phyloP scores from a whole-genome alignment of 2,329 filamentous ascomycete species.

The Chrysoporthe puriensis region DNA sequence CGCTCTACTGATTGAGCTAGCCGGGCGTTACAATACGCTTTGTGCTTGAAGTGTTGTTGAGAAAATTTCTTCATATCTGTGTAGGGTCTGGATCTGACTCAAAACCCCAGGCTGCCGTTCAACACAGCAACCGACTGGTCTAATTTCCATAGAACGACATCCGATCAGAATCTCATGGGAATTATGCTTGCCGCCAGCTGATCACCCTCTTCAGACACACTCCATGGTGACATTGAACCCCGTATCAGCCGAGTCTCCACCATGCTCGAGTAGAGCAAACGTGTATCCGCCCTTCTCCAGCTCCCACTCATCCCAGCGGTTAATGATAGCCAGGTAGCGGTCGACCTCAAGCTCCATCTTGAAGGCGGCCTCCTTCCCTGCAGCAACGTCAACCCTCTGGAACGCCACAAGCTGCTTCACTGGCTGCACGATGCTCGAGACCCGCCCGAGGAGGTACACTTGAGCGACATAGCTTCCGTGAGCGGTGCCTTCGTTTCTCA shows the following conservation, averaged over 20 bases:
- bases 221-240: slow-evolving; percentile 44
- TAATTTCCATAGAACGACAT: background rate
- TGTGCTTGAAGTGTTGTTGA: background rate
- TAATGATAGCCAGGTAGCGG: slow-evolving; percentile 47
- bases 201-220: slow-evolving; percentile 35
- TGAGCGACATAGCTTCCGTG: slow-evolving; percentile 45
- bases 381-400: slow-evolving; percentile 42
- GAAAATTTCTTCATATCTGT: background rate
- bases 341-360: slow-evolving; percentile 44
- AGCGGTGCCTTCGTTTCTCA: slow-evolving; percentile 41
- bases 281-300: slow-evolving; percentile 48
- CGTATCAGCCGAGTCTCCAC: slow-evolving; percentile 40
- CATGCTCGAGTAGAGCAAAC: slow-evolving; percentile 47
- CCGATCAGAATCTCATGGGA: background rate
- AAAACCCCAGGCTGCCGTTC: background rate
- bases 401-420: slow-evolving; percentile 49
- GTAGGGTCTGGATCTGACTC: background rate
- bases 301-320: slow-evolving; percentile 46
- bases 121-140: background rate
- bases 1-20: slow-evolving; percentile 75
- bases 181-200: background rate
- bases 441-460: slow-evolving; percentile 45
- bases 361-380: slow-evolving; percentile 38
- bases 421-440: slow-evolving; percentile 46
- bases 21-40: slow-evolving; percentile 44